phyloP scores from a whole-genome alignment of 352 stramenopile species.

The Phytophthora cryptogea region DNA sequence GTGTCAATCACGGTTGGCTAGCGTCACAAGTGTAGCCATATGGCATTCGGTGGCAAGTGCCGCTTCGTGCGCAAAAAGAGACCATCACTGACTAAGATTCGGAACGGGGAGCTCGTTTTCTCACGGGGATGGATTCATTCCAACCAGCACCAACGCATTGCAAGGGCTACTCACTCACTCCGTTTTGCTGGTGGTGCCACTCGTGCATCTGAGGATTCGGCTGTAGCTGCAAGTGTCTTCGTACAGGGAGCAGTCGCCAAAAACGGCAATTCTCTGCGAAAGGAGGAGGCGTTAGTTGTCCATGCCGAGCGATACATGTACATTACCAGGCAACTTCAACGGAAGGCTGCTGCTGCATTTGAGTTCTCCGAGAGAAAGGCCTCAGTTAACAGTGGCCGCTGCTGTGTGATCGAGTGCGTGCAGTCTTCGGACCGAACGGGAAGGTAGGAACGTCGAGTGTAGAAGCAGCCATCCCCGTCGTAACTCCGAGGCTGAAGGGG shows the following conservation, averaged over 20 bases:
- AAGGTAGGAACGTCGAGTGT: too few relatives aligned
- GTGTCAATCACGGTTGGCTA: not conserved
- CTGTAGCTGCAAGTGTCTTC: slow-evolving; percentile 11
- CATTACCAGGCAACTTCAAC: not conserved
- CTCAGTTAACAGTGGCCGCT: too few relatives aligned
- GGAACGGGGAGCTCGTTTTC: not conserved
- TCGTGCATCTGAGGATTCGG: not conserved
- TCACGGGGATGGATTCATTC: not conserved
- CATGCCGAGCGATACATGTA: too few relatives aligned
- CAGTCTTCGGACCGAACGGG: too few relatives aligned
- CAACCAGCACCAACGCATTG: not conserved
- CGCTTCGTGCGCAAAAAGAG: slow-evolving; percentile 18
- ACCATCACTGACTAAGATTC: slow-evolving; percentile 13
- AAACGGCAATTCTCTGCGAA: slow-evolving; percentile 12
- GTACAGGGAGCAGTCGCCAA: slow-evolving; percentile 22
- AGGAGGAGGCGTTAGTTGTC: too few relatives aligned
- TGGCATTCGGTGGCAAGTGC: slow-evolving; percentile 14
- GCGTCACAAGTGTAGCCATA: slow-evolving; percentile 2
- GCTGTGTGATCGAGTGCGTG: too few relatives aligned
- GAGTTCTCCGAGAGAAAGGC: too few relatives aligned
- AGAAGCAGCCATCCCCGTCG: too few relatives aligned
- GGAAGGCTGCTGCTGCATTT: too few relatives aligned
- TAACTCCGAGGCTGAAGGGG: too few relatives aligned
- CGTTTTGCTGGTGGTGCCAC: not conserved
- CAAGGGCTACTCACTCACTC: too few relatives aligned